Evolutionary conservation across 495 filamentous ascomycete species (phyloP).

Genomic region (Lasiosphaeris hirsuta): DNA sequence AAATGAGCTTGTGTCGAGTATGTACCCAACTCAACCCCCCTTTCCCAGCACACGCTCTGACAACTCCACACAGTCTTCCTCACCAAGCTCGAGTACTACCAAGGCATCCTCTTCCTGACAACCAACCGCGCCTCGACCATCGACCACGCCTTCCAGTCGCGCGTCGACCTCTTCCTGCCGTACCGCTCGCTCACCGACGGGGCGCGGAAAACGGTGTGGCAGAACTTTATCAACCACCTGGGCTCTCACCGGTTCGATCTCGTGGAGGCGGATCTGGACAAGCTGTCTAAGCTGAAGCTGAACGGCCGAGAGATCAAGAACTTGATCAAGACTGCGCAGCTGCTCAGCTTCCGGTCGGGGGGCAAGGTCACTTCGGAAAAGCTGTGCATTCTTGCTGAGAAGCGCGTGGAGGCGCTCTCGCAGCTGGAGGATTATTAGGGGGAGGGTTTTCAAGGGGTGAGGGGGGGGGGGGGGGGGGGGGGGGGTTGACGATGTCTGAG

Average conservation of each 20-base stretch:
- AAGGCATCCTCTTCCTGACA: slow-evolving; percentile 49
- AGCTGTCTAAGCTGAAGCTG: slow-evolving; percentile 25
- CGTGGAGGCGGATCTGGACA: slow-evolving; percentile 16
- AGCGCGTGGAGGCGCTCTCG: too few species aligned
- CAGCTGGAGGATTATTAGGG: too few species aligned
- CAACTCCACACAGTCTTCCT: slow-evolving; percentile 42
- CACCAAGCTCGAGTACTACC: slow-evolving; percentile 53
- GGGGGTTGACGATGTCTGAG: too few species aligned
- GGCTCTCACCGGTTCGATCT: slow-evolving; percentile 24
- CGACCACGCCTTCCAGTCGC: slow-evolving; percentile 50
- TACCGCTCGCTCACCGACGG: slow-evolving; percentile 35
- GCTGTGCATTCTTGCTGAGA: too few species aligned
- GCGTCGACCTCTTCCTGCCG: slow-evolving; percentile 45
- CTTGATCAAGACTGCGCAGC: slow-evolving; percentile 38
- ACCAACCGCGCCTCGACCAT: slow-evolving; percentile 42
- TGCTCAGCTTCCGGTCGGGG: slow-evolving; percentile 10
- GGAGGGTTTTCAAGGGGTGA: too few species aligned
- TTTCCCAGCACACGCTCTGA: background rate
- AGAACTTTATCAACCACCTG: slow-evolving; percentile 20
- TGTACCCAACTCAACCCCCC: slow-evolving; percentile 2
- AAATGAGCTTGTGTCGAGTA: slow-evolving; percentile 46
- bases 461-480: too few species aligned
- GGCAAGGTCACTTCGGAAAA: too few species aligned
- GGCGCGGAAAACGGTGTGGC: slow-evolving; percentile 26
- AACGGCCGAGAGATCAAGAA: slow-evolving; percentile 47